Conservation (phyloP, 441 rosid species). For the Pelargonium citronellum region DNA sequence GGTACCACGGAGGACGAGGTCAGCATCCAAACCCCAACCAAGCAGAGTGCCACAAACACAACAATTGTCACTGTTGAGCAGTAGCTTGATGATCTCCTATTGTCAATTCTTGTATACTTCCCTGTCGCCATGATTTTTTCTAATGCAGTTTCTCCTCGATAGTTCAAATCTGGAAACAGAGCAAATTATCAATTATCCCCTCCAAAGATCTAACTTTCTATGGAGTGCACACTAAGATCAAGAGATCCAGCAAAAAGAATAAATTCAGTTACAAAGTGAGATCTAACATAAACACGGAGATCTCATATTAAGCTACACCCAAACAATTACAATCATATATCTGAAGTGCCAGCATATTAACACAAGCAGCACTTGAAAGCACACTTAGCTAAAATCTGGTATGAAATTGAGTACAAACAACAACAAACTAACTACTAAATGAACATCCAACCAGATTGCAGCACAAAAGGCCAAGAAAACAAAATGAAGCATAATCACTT, state of each 20-base stretch:
- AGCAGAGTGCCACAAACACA: slow-evolving; percentile 73
- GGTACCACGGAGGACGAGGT: slow-evolving; percentile 70
- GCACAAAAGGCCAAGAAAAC: too few species aligned
- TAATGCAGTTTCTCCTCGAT: not conserved
- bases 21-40: slow-evolving; percentile 96
- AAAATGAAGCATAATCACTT: too few species aligned
- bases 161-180: not conserved
- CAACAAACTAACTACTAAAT: not conserved
- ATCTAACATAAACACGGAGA: not conserved
- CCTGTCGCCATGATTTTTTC: slow-evolving; percentile 52
- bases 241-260: not conserved
- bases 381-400: not conserved
- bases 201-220: slow-evolving; percentile 1
- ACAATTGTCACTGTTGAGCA: slow-evolving; percentile 71
- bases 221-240: not conserved
- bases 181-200: not conserved
- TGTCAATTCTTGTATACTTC: slow-evolving; percentile 65
- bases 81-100: slow-evolving; percentile 53
- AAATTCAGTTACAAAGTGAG: not conserved
- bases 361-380: not conserved
- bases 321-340: not conserved
- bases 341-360: not conserved
- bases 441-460: too few species aligned
- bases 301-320: not conserved
- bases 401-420: not conserved